Percentiles rank a stretch among this genome's conserved stretches.
These are phyloP conservation scores for Gremmenia infestans DNA, from an alignment of 2,329 filamentous ascomycete genomes.

Conservation along the genomic window DNA sequence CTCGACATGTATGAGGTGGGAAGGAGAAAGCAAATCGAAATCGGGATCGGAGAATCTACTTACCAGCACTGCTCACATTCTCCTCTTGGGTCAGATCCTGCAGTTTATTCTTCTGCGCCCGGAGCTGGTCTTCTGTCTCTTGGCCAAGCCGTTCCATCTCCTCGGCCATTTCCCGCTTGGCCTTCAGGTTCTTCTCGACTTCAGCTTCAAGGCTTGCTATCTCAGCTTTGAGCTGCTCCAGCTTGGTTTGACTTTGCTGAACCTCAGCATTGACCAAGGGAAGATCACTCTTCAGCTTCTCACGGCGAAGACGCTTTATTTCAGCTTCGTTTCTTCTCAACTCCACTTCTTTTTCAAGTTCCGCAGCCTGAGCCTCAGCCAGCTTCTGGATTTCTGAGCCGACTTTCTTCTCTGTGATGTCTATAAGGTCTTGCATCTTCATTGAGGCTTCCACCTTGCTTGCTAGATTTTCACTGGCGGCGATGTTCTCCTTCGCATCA, in stretches of 20 bases:
- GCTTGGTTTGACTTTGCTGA: conserved; percentile 23
- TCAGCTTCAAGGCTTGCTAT: conserved; percentile 30
- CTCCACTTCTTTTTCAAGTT: conserved; percentile 21
- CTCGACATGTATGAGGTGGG: not conserved
- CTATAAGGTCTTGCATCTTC: conserved; percentile 25
- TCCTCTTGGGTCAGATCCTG: conserved; percentile 25
- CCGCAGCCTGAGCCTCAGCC: conserved; percentile 22
- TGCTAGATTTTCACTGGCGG: conserved; percentile 5
- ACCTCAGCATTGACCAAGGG: conserved; percentile 32
- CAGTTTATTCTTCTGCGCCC: conserved; percentile 32
- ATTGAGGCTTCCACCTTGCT: conserved; percentile 24
- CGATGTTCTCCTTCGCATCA: conserved; percentile 4
- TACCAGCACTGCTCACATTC: conserved; percentile 21
- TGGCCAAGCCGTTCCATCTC: conserved; percentile 31
- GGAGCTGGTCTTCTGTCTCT: conserved; percentile 32
- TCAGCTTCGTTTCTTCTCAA: conserved; percentile 23
- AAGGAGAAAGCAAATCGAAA: not conserved
- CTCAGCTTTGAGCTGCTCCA: conserved; percentile 28
- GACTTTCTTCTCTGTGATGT: conserved; percentile 17
- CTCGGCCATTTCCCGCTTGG: conserved; percentile 30
- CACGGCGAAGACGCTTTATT: conserved; percentile 28
- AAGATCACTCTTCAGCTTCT: conserved; percentile 29
- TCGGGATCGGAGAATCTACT: conserved; percentile 6
- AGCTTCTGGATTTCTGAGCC: conserved; percentile 23
- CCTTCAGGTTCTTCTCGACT: conserved; percentile 28